Base-by-base conservation (phyloP, 371 early-diverging fungal genomes). In the Circinella umbellata region DNA sequence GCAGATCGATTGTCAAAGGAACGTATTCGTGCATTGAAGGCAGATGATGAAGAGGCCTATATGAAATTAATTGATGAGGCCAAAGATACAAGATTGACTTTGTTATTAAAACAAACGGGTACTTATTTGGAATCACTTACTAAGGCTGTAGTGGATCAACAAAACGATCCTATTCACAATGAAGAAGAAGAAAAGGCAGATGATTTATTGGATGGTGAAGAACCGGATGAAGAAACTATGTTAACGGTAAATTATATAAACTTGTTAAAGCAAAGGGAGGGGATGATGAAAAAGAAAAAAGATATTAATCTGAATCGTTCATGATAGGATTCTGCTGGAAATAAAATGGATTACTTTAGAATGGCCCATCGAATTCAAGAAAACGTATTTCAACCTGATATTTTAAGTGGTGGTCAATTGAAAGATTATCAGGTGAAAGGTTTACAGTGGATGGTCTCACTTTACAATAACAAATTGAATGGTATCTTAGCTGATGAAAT, bases 401-500 rank as follows among this genome's bases (percentile, higher is more conserved):
- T 97, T 14, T 75, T 99, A 54, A 86, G 92, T 9, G 98, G 98
- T 35, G 98, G 99, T 38, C 88, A 73, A 39, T 83, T 99, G 57
- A 96, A 99, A 79, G 98, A 97, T 9, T 99, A 99, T 81, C 99
- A 99, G 86, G 79, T 74, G 71, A 73, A 95, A 76, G 99, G 99
- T 59, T 85, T 99, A 3, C 93, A 99, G 82, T 99, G 99, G 99
- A 96, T 99, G 93, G 90, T 96, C 6, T 96, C 97, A 9, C 82
- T 99, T 37, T 99, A 98, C 86, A 96, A 98, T 76, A 98, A 98
- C 74, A 86, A 93, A 38, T 81, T 96, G 68, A 97, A 97, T 76
- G 99, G 99, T 48, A 99, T 99, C 65, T 76, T 99, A 70, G 98
- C 99, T 6, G 99, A 99, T 81, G 99, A 99, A 83, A 99, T 99